Percentiles rank a stretch among this genome's conserved stretches.
These are phyloP conservation scores for Plasmopara viticola DNA, from an alignment of 352 stramenopile species.

Conservation along the genomic window DNA sequence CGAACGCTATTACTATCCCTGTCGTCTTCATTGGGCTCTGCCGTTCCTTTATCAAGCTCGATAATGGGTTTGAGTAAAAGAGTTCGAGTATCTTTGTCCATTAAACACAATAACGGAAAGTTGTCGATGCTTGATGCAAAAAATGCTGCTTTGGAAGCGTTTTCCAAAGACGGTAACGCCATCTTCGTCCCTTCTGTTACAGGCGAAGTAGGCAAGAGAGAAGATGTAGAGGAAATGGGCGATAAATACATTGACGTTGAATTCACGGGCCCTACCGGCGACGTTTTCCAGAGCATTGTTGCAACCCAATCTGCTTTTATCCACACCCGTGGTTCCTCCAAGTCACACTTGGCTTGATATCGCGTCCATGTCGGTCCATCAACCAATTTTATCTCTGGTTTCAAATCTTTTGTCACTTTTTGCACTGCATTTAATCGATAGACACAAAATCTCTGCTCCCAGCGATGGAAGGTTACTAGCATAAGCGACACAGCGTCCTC, in stretches of 20 bases:
- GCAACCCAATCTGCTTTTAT: slow-evolving; percentile 45
- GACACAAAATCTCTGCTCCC: slow-evolving; percentile 43
- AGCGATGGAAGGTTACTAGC: slow-evolving; percentile 46
- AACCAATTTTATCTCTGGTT: slow-evolving; percentile 27
- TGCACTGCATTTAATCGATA: slow-evolving; percentile 30
- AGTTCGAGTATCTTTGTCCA: slow-evolving; percentile 31
- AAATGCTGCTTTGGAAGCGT: slow-evolving; percentile 25
- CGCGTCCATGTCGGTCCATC: slow-evolving; percentile 38
- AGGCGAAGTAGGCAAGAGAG: slow-evolving; percentile 6
- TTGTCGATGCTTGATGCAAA: slow-evolving; percentile 27
- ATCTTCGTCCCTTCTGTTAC: slow-evolving; percentile 3
- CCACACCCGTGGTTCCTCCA: slow-evolving; percentile 23
- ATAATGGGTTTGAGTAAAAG: slow-evolving; percentile 32
- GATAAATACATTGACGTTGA: slow-evolving; percentile 20
- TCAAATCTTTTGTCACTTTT: slow-evolving; percentile 2
- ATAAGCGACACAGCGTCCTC: slow-evolving; percentile 16
- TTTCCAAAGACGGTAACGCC: slow-evolving; percentile 3
- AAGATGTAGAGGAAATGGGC: slow-evolving; percentile 13
- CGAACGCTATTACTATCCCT: slow-evolving; percentile 7
- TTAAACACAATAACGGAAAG: slow-evolving; percentile 34
- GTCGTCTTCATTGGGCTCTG: slow-evolving; percentile 4
- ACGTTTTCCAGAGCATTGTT: slow-evolving; percentile 27
- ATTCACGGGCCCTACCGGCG: slow-evolving; percentile 10
- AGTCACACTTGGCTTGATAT: slow-evolving; percentile 25
- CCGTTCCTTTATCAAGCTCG: slow-evolving; percentile 6